Percentiles rank a stretch among this genome's conserved stretches.
phyloP scores from a whole-genome alignment of 208 protist genomes.

The Vickermania spadyakhi region DNA sequence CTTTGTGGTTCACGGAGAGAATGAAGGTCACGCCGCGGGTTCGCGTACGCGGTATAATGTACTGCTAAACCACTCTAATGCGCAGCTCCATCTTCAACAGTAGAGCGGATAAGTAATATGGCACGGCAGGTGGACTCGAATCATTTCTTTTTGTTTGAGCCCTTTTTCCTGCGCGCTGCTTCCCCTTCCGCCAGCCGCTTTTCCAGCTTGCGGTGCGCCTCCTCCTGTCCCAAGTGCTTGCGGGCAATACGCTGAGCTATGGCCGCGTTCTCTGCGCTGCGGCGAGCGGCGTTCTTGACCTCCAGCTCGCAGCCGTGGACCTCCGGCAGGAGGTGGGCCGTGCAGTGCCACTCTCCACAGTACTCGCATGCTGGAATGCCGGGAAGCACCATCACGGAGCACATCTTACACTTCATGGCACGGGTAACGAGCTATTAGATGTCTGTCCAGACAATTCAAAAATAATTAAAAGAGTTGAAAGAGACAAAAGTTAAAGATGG shows the following conservation, averaged over 20 bases:
- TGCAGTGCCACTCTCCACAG: slow-evolving; percentile 63
- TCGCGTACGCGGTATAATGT: no score
- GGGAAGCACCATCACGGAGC: slow-evolving; percentile 22
- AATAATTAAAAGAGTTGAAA: no score
- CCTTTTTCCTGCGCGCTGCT: slow-evolving; percentile 50
- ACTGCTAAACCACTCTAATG: no score
- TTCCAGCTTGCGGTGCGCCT: slow-evolving; percentile 50
- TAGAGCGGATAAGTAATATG: no score
- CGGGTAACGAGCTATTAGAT: no score
- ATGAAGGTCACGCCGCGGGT: no score
- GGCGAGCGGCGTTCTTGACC: slow-evolving; percentile 43
- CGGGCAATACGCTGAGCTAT: slow-evolving; percentile 33
- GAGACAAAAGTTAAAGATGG: no score
- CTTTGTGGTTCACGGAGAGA: no score
- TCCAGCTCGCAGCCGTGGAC: slow-evolving; percentile 77
- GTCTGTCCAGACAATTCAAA: no score
- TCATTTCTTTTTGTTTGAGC: no score
- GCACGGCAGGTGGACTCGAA: no score
- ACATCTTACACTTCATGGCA: neutral
- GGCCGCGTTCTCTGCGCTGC: slow-evolving; percentile 49
- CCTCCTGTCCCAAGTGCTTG: slow-evolving; percentile 61
- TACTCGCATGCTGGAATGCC: slow-evolving; percentile 55
- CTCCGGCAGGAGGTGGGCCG: slow-evolving; percentile 68
- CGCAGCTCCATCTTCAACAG: no score
- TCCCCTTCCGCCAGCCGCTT: slow-evolving; percentile 40